Evolutionary conservation across 2,329 filamentous ascomycete species (phyloP).

Genomic region (Neofusicoccum cordaticola): DNA sequence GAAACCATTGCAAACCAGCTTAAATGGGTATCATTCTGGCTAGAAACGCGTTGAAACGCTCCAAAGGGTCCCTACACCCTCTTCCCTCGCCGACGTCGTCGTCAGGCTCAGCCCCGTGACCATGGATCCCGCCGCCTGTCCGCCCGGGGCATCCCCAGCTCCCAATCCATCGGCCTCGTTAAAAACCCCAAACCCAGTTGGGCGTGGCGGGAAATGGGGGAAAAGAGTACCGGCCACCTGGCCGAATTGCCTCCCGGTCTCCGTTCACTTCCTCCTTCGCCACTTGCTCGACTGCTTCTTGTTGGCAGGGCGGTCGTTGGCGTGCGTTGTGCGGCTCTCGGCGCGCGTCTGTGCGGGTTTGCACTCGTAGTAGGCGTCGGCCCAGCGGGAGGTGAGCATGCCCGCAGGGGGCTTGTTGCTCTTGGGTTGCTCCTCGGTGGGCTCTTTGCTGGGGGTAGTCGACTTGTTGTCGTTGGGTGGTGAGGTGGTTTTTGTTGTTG

Average conservation of each 20-base stretch:
- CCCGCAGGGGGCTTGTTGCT: background rate
- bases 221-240: background rate
- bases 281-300: background rate
- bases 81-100: background rate
- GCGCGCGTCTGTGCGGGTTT: background rate
- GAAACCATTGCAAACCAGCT: background rate
- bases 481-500: background rate
- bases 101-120: too few relatives aligned
- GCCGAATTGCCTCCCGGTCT: background rate
- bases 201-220: background rate
- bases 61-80: slow-evolving; percentile 5
- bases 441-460: background rate
- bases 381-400: background rate
- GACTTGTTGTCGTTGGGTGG: background rate
- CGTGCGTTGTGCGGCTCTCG: background rate
- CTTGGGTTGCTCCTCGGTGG: background rate
- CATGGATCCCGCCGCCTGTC: too few relatives aligned
- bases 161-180: background rate
- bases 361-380: background rate
- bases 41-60: background rate
- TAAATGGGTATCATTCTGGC: background rate
- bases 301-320: background rate
- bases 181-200: background rate
- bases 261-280: background rate
- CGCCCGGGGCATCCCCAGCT: too few relatives aligned